Evolutionary conservation across 164 flowering plant species (phyloP), one percentile per base, ranked within the genome.

Genomic region (Tetracentron sinense): DNA sequence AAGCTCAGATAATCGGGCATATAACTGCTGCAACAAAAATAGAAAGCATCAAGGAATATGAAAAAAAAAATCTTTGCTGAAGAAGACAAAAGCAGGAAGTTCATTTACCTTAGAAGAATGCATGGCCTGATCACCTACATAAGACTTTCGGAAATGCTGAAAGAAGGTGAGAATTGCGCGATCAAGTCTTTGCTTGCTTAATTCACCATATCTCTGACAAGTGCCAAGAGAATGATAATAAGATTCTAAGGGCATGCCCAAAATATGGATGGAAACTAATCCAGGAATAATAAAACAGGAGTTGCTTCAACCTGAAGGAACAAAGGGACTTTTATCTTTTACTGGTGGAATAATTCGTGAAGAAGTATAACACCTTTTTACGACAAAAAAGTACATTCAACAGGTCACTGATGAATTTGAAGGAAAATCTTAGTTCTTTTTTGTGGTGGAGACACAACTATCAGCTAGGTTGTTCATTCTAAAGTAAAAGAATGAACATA

Each of bases 121-220:
- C 82, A 95, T 83, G 3, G 97, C 97, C 72, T 95, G 99, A 76
- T 95, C 99, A 65, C 99, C 99, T 2, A 95, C 92, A 78, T 92
- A 95, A 33, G 94, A 86, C 82, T 88, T 95, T 29, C 97, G 78
- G 63, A 92, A 92, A 82, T 88, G 76, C 73, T 91, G 99, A 74
- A 95, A 95, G 79, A 95, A 95, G 15, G 82, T 81, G 56, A 95
- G 85, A 72, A 95, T 84, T 33, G 99, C 97, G 49, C 92, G 92
- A 81, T 95, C 99, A 72, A 95, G 90, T 74, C 99, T 85, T 75
- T 95, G 99, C 82, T 95, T 95, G 82, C 96, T 85, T 64, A 81
- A n/a, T 77, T 87, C 90, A 60, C 84, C 77, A 73, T 92, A 92
- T 69, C 99, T 83, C 99, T 95, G 84, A 53, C 55, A 61, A 75